A percentile compares a stretch with the other conserved stretches of the same genome.
These are phyloP conservation scores for Golovinomyces cichoracearum DNA, from an alignment of 2,329 filamentous ascomycete species.

Conservation along the genomic window DNA sequence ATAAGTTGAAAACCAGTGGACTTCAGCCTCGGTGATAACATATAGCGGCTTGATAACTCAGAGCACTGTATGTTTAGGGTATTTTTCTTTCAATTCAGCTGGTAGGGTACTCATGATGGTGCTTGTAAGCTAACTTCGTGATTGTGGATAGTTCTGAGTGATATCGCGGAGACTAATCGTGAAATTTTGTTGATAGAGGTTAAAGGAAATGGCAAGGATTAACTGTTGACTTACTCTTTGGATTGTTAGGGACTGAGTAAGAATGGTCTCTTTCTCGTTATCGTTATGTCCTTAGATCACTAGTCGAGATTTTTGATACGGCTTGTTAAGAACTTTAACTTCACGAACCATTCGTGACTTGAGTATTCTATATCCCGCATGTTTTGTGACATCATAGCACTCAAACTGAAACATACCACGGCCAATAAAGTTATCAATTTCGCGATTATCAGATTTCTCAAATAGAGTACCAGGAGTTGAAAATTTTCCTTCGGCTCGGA, in stretches of 20 bases:
- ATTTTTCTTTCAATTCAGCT: neutral
- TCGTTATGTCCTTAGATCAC: conserved; percentile 4
- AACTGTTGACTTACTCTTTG: conserved; percentile 3
- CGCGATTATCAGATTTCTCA: neutral
- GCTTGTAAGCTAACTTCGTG: neutral
- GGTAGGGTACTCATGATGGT: neutral
- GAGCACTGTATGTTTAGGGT: neutral
- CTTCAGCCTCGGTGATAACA: neutral
- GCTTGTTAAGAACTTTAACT: neutral
- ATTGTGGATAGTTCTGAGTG: neutral
- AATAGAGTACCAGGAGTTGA: neutral
- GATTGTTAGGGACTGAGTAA: conserved; percentile 5
- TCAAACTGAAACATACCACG: conserved; percentile 1
- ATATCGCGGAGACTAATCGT: conserved; percentile 1
- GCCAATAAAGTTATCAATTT: neutral
- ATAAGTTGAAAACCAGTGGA: conserved; percentile 1
- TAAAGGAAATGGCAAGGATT: conserved; percentile 1
- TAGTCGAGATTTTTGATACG: conserved; percentile 1
- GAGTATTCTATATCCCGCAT: neutral
- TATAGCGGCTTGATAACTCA: neutral
- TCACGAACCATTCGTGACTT: neutral
- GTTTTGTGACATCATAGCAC: neutral
- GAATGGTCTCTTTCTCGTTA: conserved; percentile 2
- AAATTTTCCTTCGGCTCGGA: neutral
- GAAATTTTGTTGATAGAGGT: neutral